These are phyloP conservation scores for Colletotrichum sp. DNA, from an alignment of 2,329 filamentous ascomycete species.

Conservation along the genomic window DNA sequence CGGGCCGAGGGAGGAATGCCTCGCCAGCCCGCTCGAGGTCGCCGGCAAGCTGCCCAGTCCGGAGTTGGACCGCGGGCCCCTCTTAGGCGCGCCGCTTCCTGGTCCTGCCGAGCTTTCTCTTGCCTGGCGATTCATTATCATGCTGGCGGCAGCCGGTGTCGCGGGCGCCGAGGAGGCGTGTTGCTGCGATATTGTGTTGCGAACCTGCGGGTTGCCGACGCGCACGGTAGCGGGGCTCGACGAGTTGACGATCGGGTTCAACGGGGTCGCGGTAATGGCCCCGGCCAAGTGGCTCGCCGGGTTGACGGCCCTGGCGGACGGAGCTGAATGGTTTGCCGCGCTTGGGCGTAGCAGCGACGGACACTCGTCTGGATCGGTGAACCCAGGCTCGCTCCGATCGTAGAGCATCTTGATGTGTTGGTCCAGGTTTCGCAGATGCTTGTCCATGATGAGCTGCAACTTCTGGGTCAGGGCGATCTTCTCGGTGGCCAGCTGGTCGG, in stretches of 20 bases:
- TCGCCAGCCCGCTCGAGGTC: conserved; percentile 63
- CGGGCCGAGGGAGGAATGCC: conserved; percentile 68
- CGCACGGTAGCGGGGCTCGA: conserved; percentile 48
- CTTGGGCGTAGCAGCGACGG: conserved; percentile 67
- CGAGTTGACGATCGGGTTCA: conserved; percentile 42
- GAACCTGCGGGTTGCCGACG: conserved; percentile 50
- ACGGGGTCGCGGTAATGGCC: conserved; percentile 36
- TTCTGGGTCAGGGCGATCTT: conserved; percentile 76
- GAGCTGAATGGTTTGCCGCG: conserved; percentile 54
- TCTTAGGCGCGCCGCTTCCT: conserved; percentile 52
- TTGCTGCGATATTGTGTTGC: conserved; percentile 55
- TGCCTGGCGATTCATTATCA: conserved; percentile 62
- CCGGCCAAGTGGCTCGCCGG: conserved; percentile 40
- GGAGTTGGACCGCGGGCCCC: conserved; percentile 53
- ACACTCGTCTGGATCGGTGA: conserved; percentile 66
- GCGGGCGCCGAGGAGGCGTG: conserved; percentile 63
- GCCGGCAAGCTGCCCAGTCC: conserved; percentile 52
- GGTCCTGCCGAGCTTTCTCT: conserved; percentile 65
- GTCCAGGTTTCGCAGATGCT: conserved; percentile 68
- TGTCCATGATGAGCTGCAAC: conserved; percentile 63
- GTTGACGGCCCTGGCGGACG: conserved; percentile 47
- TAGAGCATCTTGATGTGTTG: conserved; percentile 66
- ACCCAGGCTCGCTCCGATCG: conserved; percentile 66
- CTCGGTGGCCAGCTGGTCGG: conserved; percentile 75
- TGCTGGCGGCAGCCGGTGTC: conserved; percentile 65